Evolutionary conservation across 208 protist genomes (phyloP).

Genomic region (Crithidia brevicula): DNA sequence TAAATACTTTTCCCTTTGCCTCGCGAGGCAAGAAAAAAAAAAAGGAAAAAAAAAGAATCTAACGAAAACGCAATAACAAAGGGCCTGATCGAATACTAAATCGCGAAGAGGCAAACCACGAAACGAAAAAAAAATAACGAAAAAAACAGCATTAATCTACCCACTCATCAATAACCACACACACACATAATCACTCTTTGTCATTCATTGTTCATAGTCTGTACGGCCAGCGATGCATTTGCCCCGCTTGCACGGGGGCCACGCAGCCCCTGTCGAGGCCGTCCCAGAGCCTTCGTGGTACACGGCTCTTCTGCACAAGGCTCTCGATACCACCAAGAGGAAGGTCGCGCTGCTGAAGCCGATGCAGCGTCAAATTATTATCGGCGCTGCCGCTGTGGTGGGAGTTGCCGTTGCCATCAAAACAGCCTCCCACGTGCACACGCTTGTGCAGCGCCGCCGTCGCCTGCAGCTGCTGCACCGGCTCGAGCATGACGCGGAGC

Average conservation of each 20-base stretch:
- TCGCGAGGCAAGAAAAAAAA: too few species aligned
- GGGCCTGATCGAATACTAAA: too few species aligned
- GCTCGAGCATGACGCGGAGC: conserved; percentile 26
- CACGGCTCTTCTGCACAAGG: neutral
- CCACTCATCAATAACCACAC: too few species aligned
- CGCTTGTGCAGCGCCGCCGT: conserved; percentile 29
- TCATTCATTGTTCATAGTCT: too few species aligned
- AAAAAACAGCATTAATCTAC: too few species aligned
- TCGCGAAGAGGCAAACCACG: too few species aligned
- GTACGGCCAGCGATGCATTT: neutral
- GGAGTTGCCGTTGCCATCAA: conserved; percentile 35
- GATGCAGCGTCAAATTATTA: conserved; percentile 20
- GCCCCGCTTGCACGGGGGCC: neutral
- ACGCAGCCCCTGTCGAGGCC: neutral
- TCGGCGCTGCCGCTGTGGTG: conserved; percentile 40
- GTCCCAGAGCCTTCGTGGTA: neutral
- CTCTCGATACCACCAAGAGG: neutral
- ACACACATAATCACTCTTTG: too few species aligned
- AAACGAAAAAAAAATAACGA: too few species aligned
- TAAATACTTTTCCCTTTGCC: too few species aligned
- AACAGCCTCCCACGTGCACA: conserved; percentile 37
- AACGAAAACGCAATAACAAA: too few species aligned
- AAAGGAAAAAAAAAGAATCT: too few species aligned
- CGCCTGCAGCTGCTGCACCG: conserved; percentile 27
- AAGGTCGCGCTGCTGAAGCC: conserved; percentile 11